Evolutionary conservation across 2,329 filamentous ascomycete species (phyloP).

Genomic region (Arthrobotrys pseudoclavata): DNA sequence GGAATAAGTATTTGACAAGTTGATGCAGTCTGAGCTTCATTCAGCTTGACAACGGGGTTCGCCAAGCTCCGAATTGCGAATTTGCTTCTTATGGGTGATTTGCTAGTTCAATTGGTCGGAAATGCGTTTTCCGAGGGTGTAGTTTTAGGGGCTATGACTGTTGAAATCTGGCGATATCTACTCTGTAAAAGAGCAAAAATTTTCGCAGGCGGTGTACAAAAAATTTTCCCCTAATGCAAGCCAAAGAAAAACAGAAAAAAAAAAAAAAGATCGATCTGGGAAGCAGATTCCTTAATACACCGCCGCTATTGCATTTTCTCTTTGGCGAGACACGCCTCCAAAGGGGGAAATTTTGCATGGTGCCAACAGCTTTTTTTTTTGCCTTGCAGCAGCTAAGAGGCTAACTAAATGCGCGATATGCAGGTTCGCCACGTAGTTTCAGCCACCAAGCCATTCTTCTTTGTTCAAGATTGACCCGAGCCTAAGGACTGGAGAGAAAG

Average conservation of each 20-base stretch:
- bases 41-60: conserved; percentile 38
- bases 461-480: conserved; percentile 49
- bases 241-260: conserved; percentile 19
- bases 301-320: conserved; percentile 48
- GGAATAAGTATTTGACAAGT: conserved; percentile 42
- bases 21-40: conserved; percentile 27
- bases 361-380: conserved; percentile 44
- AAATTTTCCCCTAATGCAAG: conserved; percentile 2
- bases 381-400: conserved; percentile 23
- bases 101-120: conserved; percentile 42
- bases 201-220: conserved; percentile 5
- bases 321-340: conserved; percentile 33
- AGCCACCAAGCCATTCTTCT: conserved; percentile 57
- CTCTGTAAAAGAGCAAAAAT: conserved; percentile 18
- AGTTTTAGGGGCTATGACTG: conserved; percentile 13
- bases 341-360: conserved; percentile 35
- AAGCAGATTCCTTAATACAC: conserved; percentile 48
- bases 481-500: conserved; percentile 32
- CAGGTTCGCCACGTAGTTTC: conserved; percentile 60
- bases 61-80: conserved; percentile 61
- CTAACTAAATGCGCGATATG: conserved; percentile 57
- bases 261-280: conserved; percentile 56
- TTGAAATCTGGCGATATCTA: conserved; percentile 34
- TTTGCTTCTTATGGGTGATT: conserved; percentile 38
- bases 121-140: conserved; percentile 21